phyloP scores from a whole-genome alignment of 2,329 filamentous ascomycete species.

The Monosporascus ibericus region DNA sequence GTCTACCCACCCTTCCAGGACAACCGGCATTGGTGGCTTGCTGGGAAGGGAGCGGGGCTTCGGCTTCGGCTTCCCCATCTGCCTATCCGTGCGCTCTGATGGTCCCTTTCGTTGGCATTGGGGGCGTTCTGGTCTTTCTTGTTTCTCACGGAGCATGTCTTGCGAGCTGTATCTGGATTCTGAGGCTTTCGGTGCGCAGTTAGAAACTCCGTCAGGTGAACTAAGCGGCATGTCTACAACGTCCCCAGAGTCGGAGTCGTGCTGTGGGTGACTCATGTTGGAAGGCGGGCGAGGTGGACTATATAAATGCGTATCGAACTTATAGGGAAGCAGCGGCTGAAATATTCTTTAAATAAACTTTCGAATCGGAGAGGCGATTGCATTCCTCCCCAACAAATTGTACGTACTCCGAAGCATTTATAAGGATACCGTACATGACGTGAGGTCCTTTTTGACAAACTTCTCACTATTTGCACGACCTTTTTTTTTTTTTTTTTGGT shows the following conservation, averaged over 20 bases:
- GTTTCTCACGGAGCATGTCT: background rate
- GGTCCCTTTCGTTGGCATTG: background rate
- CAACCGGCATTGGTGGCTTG: background rate
- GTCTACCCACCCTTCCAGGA: constrained; percentile 9
- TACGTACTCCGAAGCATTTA: no score
- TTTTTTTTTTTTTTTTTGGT: no score
- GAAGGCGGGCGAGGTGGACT: background rate
- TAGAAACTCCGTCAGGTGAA: background rate
- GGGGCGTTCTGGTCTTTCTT: background rate
- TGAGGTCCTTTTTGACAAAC: no score
- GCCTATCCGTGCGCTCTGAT: background rate
- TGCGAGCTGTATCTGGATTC: background rate
- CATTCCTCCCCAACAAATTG: no score
- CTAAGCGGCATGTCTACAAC: background rate
- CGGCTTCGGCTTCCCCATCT: background rate
- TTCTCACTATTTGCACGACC: no score
- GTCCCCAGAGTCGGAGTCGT: background rate
- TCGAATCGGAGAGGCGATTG: no score
- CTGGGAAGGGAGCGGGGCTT: background rate
- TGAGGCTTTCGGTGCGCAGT: background rate
- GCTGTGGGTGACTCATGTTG: background rate
- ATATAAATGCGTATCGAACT: background rate
- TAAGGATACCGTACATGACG: no score
- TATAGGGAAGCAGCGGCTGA: no score
- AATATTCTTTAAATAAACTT: no score